These are phyloP conservation scores for Cordyceps militaris DNA, from an alignment of 2,329 filamentous ascomycete genomes.

Conservation along the genomic window DNA sequence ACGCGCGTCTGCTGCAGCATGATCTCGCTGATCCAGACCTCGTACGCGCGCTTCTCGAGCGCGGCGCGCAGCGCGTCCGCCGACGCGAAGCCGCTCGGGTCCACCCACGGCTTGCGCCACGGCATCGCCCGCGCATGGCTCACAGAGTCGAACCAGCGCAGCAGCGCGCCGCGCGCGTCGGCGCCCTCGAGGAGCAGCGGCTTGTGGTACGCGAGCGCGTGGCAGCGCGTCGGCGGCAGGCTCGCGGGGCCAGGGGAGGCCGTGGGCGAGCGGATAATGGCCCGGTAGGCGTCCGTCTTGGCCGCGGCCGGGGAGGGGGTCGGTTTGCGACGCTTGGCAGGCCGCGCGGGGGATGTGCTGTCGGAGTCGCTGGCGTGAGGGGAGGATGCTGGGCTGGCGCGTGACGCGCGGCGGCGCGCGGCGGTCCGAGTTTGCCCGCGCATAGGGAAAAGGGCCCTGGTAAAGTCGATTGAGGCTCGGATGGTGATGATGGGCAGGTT, in stretches of 20 bases:
- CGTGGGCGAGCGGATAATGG: not conserved
- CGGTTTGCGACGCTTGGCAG: conserved; percentile 10
- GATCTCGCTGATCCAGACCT: conserved; percentile 61
- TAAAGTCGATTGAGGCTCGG: no score
- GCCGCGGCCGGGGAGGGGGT: not conserved
- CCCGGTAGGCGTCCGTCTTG: not conserved
- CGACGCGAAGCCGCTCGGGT: conserved; percentile 27
- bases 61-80: conserved; percentile 30
- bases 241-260: not conserved
- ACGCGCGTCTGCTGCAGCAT: conserved; percentile 63
- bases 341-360: not conserved
- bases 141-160: conserved; percentile 46
- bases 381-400: not conserved
- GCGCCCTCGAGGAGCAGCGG: conserved; percentile 39
- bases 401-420: not conserved
- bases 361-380: not conserved
- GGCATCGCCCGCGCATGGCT: conserved; percentile 46
- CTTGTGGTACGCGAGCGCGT: conserved; percentile 39
- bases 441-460: no score
- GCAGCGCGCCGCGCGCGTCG: conserved; percentile 30
- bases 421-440: not conserved
- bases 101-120: conserved; percentile 52
- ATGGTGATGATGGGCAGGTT: no score
- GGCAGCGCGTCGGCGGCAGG: conserved; percentile 20
- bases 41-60: conserved; percentile 51